Evolutionary conservation across 306 rosid species (phyloP), one percentile per base, ranked within the genome.

Genomic region (Vicia faba): DNA sequence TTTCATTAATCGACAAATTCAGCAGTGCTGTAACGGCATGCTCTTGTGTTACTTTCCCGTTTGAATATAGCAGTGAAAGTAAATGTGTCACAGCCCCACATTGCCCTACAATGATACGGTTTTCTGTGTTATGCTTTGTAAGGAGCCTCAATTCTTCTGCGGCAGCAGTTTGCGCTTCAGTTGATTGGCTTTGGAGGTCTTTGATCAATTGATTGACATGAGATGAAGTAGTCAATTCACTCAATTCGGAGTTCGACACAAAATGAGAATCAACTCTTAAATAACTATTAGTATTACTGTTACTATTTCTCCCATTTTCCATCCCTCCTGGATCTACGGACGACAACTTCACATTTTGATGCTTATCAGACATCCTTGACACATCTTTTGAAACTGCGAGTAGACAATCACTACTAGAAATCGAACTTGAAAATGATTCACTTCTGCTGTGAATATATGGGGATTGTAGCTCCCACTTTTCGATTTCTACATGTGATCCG

Each of bases 1-100:
- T 81, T 76, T 86, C 89, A 57, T 87, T 60, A 66, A 95, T 88
- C 19, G 99, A 95, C 66, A 95, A 79, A 76, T 95, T 95, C 81
- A 95, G 81, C 60, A 95, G 84, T 63, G 99, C 90, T 58, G 99
- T 95, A 60, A 88, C 99, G 13, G 99, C 92, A 73, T 95, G 99
- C 79, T 90, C 97, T 80, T 95, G 96, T 57, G 81, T 86, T 68
- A 59, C 25, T 81, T 85, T 82, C 70, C 31, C 40, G 2, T 87
- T 86, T 6, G 99, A 85, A 82, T 82, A 86, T 38, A 95, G 76
- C 66, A 95, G 82, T 0, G 86, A 82, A 71, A 95, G 78, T 73
- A 95, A 82, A 33, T 89, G 89, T 16, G 11, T 15, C 48, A 87
- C 78, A 40, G 95, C 96, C 69, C 96, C 96, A 66, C 85, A 86